phyloP scores from a whole-genome alignment of 148 eudicot species.

The Fagopyrum esculentum region DNA sequence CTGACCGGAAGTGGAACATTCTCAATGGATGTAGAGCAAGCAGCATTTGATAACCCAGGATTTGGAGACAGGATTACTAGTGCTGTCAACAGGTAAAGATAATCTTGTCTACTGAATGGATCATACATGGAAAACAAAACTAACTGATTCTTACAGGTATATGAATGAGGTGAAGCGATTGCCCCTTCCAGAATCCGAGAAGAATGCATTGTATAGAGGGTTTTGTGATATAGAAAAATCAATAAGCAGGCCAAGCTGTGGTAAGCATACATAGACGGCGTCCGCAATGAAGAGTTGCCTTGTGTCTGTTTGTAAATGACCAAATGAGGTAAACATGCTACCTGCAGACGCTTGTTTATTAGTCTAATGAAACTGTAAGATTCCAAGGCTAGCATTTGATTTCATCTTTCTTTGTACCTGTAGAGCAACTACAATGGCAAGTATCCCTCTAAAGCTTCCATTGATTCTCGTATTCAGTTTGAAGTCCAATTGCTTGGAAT shows the following conservation, averaged over 20 bases:
- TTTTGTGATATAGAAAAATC: slow-evolving; percentile 91
- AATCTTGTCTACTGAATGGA: background rate
- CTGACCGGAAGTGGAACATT: slow-evolving; percentile 46
- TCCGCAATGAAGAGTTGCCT: too few relatives aligned
- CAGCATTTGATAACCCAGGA: slow-evolving; percentile 57
- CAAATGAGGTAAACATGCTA: too few relatives aligned
- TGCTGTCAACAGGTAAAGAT: slow-evolving; percentile 81
- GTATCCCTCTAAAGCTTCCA: too few relatives aligned
- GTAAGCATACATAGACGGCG: too few relatives aligned
- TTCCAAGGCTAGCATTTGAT: too few relatives aligned
- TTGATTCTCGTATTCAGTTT: too few relatives aligned
- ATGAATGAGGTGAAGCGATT: slow-evolving; percentile 83
- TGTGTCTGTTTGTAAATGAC: too few relatives aligned
- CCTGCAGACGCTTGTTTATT: too few relatives aligned
- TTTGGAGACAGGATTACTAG: slow-evolving; percentile 84
- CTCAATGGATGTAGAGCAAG: slow-evolving; percentile 38
- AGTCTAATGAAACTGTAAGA: too few relatives aligned
- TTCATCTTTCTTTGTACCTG: too few relatives aligned
- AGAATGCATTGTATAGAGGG: slow-evolving; percentile 67
- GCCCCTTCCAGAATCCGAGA: slow-evolving; percentile 75
- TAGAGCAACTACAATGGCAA: too few relatives aligned
- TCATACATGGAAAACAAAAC: background rate
- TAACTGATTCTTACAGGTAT: slow-evolving; percentile 34
- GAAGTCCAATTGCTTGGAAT: too few relatives aligned
- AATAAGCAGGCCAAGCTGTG: slow-evolving; percentile 34